phyloP scores from a whole-genome alignment of 352 stramenopile species.

The Pythium diclinum region DNA sequence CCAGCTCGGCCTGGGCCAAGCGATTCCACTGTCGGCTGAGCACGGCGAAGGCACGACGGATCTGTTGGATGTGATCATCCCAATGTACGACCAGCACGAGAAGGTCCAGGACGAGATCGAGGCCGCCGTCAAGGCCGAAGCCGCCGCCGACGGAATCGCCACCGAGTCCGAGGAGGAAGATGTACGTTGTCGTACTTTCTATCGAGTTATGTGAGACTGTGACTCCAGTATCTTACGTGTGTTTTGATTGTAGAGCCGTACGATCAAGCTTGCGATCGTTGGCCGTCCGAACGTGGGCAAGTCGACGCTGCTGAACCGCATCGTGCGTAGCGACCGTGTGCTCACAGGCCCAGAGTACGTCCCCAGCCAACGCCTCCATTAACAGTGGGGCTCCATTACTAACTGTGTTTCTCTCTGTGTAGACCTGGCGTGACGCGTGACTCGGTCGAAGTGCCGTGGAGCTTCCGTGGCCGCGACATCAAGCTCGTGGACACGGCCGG shows the following conservation, averaged over 20 bases:
- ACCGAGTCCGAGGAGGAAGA: slow-evolving; percentile 47
- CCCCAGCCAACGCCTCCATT: background rate
- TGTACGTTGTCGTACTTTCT: slow-evolving; percentile 32
- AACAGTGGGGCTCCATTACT: background rate
- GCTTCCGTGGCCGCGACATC: slow-evolving; percentile 66
- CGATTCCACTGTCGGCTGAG: slow-evolving; percentile 73
- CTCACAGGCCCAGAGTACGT: slow-evolving; percentile 80
- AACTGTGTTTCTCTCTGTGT: background rate
- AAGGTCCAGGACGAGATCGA: slow-evolving; percentile 43
- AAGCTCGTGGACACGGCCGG: slow-evolving; percentile 81
- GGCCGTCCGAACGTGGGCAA: slow-evolving; percentile 78
- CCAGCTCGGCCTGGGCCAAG: slow-evolving; percentile 60
- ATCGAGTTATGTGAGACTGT: background rate
- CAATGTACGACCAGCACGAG: slow-evolving; percentile 63
- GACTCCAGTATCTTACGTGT: background rate
- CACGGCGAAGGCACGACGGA: slow-evolving; percentile 73
- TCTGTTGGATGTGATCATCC: slow-evolving; percentile 68
- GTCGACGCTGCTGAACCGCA: slow-evolving; percentile 79
- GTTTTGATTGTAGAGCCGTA: slow-evolving; percentile 35
- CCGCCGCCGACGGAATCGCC: slow-evolving; percentile 15
- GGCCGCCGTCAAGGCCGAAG: slow-evolving; percentile 11
- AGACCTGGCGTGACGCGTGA: slow-evolving; percentile 81
- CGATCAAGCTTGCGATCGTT: slow-evolving; percentile 78
- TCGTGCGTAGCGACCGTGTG: slow-evolving; percentile 77
- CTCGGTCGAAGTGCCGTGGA: slow-evolving; percentile 77